Evolutionary conservation across 2,329 filamentous ascomycete species (phyloP).

Genomic region (Aspergillus quadricinctus): DNA sequence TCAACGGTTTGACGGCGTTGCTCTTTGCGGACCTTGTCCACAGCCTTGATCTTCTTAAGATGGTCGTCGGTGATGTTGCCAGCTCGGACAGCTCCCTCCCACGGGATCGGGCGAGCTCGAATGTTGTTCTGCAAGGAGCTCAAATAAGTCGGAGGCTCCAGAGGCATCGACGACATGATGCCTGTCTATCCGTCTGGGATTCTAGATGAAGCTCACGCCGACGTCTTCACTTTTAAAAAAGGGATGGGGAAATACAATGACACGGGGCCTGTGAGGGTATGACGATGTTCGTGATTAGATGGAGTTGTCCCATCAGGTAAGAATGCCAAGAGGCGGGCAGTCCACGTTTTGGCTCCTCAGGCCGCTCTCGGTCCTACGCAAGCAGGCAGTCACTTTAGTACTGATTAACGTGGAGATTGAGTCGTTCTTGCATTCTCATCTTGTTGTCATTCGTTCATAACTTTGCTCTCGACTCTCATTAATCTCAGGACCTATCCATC

Average conservation of each 20-base stretch:
- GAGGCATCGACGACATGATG: conserved; percentile 61
- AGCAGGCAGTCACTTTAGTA: not conserved
- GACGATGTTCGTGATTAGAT: not conserved
- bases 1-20: conserved; percentile 80
- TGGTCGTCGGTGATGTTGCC: conserved; percentile 92
- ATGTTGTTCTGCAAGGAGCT: conserved; percentile 94
- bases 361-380: not conserved
- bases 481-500: not conserved
- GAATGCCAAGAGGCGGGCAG: not conserved
- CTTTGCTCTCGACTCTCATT: not conserved
- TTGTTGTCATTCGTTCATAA: conserved; percentile 7
- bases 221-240: not conserved
- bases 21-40: conserved; percentile 94
- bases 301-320: not conserved
- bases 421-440: conserved; percentile 1
- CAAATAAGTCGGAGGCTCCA: conserved; percentile 85
- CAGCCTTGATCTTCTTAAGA: conserved; percentile 89
- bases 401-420: not conserved
- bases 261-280: not conserved
- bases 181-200: not conserved
- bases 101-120: conserved; percentile 89
- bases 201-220: conserved; percentile 5
- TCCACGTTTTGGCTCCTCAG: not conserved
- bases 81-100: conserved; percentile 92
- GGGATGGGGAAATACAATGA: not conserved